These are phyloP conservation scores for Saccharum spontaneum DNA, from an alignment of 176 grass and related monocot genomes.

Conservation along the genomic window DNA sequence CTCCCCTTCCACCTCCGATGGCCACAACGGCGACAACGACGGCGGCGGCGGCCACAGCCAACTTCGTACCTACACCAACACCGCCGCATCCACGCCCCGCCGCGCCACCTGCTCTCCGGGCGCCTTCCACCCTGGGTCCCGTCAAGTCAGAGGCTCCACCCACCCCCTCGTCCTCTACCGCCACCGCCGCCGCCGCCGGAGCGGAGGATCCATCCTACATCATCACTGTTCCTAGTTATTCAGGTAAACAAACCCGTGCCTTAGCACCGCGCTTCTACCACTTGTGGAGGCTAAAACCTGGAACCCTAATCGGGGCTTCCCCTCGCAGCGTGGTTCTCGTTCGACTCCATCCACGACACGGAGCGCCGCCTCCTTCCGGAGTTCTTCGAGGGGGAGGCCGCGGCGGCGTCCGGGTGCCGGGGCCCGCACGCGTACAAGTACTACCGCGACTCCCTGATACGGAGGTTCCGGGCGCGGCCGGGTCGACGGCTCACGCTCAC, in stretches of 20 bases:
- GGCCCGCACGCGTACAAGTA: conserved; percentile 83
- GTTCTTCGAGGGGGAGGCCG: conserved; percentile 76
- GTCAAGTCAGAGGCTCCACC: conserved; percentile 51
- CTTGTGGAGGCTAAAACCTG: not conserved
- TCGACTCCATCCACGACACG: conserved; percentile 71
- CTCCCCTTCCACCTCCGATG: conserved; percentile 32
- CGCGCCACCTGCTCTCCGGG: conserved; percentile 10
- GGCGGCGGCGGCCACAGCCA: conserved; percentile 3
- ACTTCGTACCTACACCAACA: not conserved
- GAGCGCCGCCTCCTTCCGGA: conserved; percentile 80
- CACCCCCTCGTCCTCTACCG: conserved; percentile 10
- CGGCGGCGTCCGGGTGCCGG: conserved; percentile 47
- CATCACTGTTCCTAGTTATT: conserved; percentile 85
- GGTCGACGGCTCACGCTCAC: conserved; percentile 78
- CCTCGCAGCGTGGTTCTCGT: conserved; percentile 83
- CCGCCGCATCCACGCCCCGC: not conserved
- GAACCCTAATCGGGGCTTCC: conserved; percentile 21
- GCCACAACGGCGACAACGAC: conserved; percentile 24
- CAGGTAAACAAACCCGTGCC: conserved; percentile 42
- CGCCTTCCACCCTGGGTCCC: conserved; percentile 8
- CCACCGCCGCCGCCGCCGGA: not conserved
- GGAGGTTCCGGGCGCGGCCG: conserved; percentile 63
- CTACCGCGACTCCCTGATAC: conserved; percentile 72
- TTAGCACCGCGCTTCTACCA: not conserved
- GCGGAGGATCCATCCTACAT: conserved; percentile 47